A percentile compares a stretch with the other conserved stretches of the same genome.
phyloP scores from a whole-genome alignment of 495 filamentous ascomycete species.

The Amniculicola lignicola region DNA sequence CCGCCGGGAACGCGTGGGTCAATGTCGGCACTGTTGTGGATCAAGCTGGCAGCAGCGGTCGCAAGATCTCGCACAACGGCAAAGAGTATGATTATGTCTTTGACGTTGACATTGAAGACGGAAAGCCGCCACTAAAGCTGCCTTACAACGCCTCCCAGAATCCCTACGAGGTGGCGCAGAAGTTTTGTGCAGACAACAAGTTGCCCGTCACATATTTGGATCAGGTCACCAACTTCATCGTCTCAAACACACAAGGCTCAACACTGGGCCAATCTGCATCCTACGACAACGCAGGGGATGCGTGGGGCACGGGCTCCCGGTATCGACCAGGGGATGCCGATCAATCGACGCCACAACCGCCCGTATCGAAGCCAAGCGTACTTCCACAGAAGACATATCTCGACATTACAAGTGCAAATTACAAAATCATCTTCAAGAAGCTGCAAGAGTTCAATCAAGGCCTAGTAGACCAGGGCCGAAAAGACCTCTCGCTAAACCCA shows the following conservation, averaged over 20 bases:
- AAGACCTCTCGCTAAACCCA: conserved; percentile 70
- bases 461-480: conserved; percentile 63
- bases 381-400: conserved; percentile 85
- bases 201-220: conserved; percentile 87
- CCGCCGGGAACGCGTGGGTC: conserved; percentile 66
- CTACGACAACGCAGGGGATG: conserved; percentile 60
- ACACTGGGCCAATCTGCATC: conserved; percentile 60
- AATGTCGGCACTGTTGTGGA: conserved; percentile 92
- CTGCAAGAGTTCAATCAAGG: conserved; percentile 66
- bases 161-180: conserved; percentile 86
- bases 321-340: conserved; percentile 69
- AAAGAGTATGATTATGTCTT: conserved; percentile 97
- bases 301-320: conserved; percentile 72
- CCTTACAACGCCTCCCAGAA: conserved; percentile 92
- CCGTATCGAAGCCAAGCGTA: conserved; percentile 54
- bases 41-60: conserved; percentile 73
- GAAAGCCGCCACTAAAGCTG: conserved; percentile 87
- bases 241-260: conserved; percentile 81
- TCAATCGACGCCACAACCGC: conserved; percentile 34
- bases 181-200: conserved; percentile 88
- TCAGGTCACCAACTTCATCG: conserved; percentile 91
- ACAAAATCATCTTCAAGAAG: conserved; percentile 68
- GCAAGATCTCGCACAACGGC: conserved; percentile 70
- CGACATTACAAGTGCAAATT: conserved; percentile 60
- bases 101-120: conserved; percentile 96